Evolutionary conservation across 192 early-diverging fungal genomes (phyloP).

Genomic region (Gryganskiella cystojenkinii): DNA sequence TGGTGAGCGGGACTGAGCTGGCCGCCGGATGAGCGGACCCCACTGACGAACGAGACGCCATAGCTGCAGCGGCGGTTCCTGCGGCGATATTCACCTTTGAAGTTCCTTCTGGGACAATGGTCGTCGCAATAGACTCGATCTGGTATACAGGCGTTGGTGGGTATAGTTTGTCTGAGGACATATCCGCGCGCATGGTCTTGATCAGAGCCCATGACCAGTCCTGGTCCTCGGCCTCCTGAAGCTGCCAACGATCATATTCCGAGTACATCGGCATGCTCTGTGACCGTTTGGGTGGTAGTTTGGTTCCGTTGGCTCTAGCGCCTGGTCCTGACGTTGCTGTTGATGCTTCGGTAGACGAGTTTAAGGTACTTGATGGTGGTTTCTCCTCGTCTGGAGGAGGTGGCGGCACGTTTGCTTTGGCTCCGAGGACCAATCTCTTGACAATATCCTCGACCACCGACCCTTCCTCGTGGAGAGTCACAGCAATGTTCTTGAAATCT

Average conservation of each 20-base stretch:
- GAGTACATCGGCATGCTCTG: conserved; percentile 49
- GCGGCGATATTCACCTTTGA: conserved; percentile 27
- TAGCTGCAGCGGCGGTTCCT: conserved; percentile 14
- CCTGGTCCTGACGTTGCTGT: not conserved
- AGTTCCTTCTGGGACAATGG: conserved; percentile 44
- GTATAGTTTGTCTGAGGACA: conserved; percentile 88
- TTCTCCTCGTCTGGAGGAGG: conserved; percentile 18
- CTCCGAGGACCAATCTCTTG: conserved; percentile 62
- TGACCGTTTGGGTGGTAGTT: conserved; percentile 16
- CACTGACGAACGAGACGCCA: conserved; percentile 13
- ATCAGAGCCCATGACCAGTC: conserved; percentile 88
- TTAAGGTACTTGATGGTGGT: conserved; percentile 20
- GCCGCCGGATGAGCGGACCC: not conserved
- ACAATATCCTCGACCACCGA: conserved; percentile 75
- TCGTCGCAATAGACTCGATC: conserved; percentile 66
- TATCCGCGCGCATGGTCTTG: conserved; percentile 84
- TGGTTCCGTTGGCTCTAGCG: too few relatives aligned
- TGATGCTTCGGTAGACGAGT: not conserved
- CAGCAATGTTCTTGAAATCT: conserved; percentile 81
- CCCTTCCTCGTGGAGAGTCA: conserved; percentile 68
- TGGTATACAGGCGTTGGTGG: conserved; percentile 80
- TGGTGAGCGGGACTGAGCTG: conserved; percentile 14
- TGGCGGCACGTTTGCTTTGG: conserved; percentile 41
- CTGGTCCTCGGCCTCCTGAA: conserved; percentile 63
- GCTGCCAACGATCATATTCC: conserved; percentile 44